Percentiles rank a stretch among this genome's conserved stretches.
Evolutionary conservation across 2,329 filamentous ascomycete genomes (phyloP).

Genomic region (Ascochyta koolunga): DNA sequence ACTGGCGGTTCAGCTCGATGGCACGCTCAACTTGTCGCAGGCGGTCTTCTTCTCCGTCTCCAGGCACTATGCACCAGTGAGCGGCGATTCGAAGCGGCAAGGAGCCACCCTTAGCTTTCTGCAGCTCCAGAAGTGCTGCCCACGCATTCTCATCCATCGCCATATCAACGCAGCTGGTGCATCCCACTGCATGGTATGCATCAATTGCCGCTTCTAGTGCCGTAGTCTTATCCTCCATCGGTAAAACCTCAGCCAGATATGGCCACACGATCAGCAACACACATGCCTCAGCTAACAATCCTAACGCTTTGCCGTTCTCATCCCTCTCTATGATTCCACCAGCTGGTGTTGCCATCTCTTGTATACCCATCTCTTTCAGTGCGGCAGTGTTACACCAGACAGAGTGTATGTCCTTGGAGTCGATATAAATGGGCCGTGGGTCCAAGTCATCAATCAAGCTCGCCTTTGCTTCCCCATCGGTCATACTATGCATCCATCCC

Average conservation of each 20-base stretch:
- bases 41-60: conserved; percentile 52
- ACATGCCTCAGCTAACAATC: conserved; percentile 62
- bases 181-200: conserved; percentile 58
- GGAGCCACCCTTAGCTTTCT: conserved; percentile 32
- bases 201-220: conserved; percentile 56
- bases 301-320: conserved; percentile 54
- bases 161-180: conserved; percentile 64
- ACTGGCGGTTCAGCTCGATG: conserved; percentile 54
- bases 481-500: conserved; percentile 65
- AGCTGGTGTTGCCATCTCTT: conserved; percentile 54
- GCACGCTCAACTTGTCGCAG: conserved; percentile 59
- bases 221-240: conserved; percentile 56
- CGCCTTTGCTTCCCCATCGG: conserved; percentile 56
- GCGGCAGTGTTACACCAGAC: conserved; percentile 63
- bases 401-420: conserved; percentile 63
- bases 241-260: conserved; percentile 56
- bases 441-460: conserved; percentile 60
- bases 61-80: conserved; percentile 62
- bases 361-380: conserved; percentile 57
- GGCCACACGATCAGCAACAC: conserved; percentile 62
- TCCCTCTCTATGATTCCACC: conserved; percentile 62
- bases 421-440: conserved; percentile 60
- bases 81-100: conserved; percentile 59
- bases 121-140: conserved; percentile 57
- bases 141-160: conserved; percentile 64